Percentiles rank a stretch among this genome's conserved stretches.
Conservation (phyloP, 164 flowering plant genomes). For the Chimonanthus praecox region DNA sequence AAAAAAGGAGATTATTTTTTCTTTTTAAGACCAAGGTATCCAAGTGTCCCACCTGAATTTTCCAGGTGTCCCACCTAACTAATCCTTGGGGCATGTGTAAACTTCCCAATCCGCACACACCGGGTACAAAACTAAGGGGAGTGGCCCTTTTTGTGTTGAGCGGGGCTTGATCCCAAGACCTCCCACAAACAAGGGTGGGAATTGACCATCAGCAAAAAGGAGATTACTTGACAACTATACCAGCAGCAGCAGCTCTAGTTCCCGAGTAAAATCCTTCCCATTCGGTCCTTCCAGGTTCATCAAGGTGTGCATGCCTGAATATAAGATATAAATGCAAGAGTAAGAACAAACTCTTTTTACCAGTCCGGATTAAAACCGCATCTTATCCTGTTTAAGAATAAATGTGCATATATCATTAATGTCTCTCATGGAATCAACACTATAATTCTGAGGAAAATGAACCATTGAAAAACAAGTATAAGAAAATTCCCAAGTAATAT, state of each 20-base stretch:
- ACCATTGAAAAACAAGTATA: neutral
- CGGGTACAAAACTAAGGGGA: too few relatives aligned
- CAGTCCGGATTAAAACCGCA: neutral
- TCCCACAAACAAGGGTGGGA: too few relatives aligned
- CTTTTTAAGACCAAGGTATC: too few relatives aligned
- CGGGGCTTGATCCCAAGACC: too few relatives aligned
- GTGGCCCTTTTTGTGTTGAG: too few relatives aligned
- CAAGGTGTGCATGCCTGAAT: slow-evolving; percentile 86
- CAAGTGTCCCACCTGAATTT: too few relatives aligned
- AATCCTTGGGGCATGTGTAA: too few relatives aligned
- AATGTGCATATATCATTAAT: neutral
- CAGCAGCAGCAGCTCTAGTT: slow-evolving; percentile 98
- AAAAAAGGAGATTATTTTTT: neutral
- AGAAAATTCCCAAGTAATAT: neutral
- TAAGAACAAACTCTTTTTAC: neutral
- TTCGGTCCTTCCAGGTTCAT: slow-evolving; percentile 95
- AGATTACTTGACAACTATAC: slow-evolving; percentile 25
- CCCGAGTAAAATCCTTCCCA: slow-evolving; percentile 99
- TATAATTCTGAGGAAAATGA: neutral
- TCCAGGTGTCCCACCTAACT: too few relatives aligned
- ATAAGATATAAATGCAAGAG: neutral
- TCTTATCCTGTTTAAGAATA: neutral
- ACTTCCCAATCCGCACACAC: too few relatives aligned
- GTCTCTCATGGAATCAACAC: neutral
- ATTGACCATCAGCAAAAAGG: neutral